Percentiles rank a stretch among this genome's conserved stretches.
Evolutionary conservation across 257 asterid species (phyloP).

Genomic region (Striga asiatica): DNA sequence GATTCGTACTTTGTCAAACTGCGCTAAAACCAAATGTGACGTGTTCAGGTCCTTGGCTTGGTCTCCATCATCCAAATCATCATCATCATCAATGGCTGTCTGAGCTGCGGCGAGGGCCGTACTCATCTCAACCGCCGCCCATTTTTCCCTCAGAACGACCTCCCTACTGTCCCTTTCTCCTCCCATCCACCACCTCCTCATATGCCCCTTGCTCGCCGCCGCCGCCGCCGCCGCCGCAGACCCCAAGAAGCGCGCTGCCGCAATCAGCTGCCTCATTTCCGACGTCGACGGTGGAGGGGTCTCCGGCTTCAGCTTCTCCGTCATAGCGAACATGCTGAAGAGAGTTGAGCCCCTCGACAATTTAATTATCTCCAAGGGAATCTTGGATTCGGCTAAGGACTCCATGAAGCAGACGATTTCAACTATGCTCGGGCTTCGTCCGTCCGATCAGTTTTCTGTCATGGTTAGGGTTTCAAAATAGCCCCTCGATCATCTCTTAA

Average conservation of each 20-base stretch:
- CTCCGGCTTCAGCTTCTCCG: conserved; percentile 67
- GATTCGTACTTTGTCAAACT: conserved; percentile 72
- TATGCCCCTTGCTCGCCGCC: conserved; percentile 48
- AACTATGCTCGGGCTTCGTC: conserved; percentile 92
- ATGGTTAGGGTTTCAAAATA: conserved; percentile 54
- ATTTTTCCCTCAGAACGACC: conserved; percentile 31
- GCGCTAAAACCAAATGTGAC: conserved; percentile 81
- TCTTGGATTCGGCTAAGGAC: conserved; percentile 83
- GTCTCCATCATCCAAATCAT: conserved; percentile 74
- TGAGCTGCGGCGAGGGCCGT: conserved; percentile 48
- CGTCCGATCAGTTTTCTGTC: conserved; percentile 84
- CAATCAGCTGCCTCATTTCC: conserved; percentile 50
- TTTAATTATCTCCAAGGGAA: conserved; percentile 70
- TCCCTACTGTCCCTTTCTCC: conserved; percentile 25
- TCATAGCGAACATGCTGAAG: conserved; percentile 80
- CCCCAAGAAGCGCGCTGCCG: conserved; percentile 21
- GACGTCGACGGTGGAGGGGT: conserved; percentile 98
- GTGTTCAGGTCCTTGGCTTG: conserved; percentile 82
- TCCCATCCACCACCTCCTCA: conserved; percentile 27
- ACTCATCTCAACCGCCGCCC: conserved; percentile 43
- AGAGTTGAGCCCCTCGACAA: conserved; percentile 83
- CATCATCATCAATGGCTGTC: conserved; percentile 76
- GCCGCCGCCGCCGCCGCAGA: no score
- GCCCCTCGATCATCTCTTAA: conserved; percentile 72
- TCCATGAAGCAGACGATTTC: conserved; percentile 99